A percentile compares a stretch with the other conserved stretches of the same genome.
These are phyloP conservation scores for Sporisorium iseilematis-ciliati DNA, from an alignment of 1,284 basidiomycete species.

Conservation along the genomic window DNA sequence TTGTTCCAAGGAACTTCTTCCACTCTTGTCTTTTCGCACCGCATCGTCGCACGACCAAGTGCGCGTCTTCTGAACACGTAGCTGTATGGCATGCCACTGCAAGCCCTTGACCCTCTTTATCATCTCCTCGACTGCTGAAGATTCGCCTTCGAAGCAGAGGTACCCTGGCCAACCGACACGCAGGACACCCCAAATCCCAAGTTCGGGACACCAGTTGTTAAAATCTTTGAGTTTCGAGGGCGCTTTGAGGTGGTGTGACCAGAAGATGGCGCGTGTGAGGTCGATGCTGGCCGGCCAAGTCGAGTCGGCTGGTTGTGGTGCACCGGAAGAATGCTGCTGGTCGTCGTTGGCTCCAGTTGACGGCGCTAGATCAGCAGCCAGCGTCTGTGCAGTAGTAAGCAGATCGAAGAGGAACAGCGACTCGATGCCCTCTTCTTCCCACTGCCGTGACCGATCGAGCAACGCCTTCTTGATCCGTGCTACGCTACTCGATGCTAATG, in stretches of 20 bases:
- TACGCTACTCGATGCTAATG: background rate
- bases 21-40: background rate
- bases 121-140: constrained; percentile 50
- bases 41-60: constrained; percentile 4
- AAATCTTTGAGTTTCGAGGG: constrained; percentile 56
- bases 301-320: background rate
- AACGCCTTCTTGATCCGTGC: constrained; percentile 15
- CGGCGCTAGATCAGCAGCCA: constrained; percentile 14
- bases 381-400: constrained; percentile 33
- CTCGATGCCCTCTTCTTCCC: constrained; percentile 33
- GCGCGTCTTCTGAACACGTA: constrained; percentile 32
- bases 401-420: constrained; percentile 48
- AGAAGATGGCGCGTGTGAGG: constrained; percentile 45
- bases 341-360: background rate
- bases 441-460: constrained; percentile 10
- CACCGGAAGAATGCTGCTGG: background rate
- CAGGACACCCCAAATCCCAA: constrained; percentile 50
- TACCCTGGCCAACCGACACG: constrained; percentile 58
- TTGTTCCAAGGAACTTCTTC: constrained; percentile 8
- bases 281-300: background rate
- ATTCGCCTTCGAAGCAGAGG: constrained; percentile 56
- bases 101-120: constrained; percentile 47
- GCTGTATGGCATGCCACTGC: constrained; percentile 56
- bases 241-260: constrained; percentile 55
- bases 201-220: constrained; percentile 52